A percentile compares a stretch with the other conserved stretches of the same genome.
phyloP scores from a whole-genome alignment of 2,329 filamentous ascomycete genomes.

The Colletotrichum incanum region DNA sequence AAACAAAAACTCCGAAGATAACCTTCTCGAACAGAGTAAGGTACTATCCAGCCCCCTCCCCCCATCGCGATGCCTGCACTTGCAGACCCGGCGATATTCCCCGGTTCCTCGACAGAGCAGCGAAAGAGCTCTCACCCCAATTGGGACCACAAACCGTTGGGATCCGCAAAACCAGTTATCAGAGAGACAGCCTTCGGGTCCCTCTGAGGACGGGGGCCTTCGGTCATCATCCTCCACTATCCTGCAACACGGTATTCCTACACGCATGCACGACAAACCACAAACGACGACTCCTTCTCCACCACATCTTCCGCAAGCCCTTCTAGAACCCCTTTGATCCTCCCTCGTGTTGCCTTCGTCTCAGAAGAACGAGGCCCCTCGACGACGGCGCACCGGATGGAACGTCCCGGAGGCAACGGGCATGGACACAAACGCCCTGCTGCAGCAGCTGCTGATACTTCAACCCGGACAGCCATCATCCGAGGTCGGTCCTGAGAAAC shows the following conservation, averaged over 20 bases:
- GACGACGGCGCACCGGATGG: constrained; percentile 22
- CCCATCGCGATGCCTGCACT: constrained; percentile 27
- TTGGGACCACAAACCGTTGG: constrained; percentile 8
- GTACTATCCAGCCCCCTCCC: constrained; percentile 5
- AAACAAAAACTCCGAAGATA: constrained; percentile 40
- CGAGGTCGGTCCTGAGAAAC: constrained; percentile 18
- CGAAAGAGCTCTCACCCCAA: neutral
- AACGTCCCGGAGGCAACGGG: constrained; percentile 12
- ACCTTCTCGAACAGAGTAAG: constrained; percentile 31
- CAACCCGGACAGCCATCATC: neutral
- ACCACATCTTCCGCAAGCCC: constrained; percentile 16
- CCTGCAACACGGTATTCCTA: constrained; percentile 32
- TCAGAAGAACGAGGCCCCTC: constrained; percentile 16
- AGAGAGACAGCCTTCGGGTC: constrained; percentile 19
- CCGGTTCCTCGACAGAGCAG: constrained; percentile 6
- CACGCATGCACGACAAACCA: constrained; percentile 27
- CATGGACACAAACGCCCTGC: neutral
- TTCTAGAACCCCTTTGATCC: constrained; percentile 28
- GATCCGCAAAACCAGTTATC: constrained; percentile 14
- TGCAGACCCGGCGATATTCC: constrained; percentile 27
- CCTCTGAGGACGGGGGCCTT: constrained; percentile 9
- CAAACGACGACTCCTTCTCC: constrained; percentile 27
- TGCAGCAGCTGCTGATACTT: neutral
- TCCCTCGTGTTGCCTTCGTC: constrained; percentile 22
- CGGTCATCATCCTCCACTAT: constrained; percentile 30